phyloP scores from a whole-genome alignment of 495 filamentous ascomycete genomes.

The Penicillium turbatum region DNA sequence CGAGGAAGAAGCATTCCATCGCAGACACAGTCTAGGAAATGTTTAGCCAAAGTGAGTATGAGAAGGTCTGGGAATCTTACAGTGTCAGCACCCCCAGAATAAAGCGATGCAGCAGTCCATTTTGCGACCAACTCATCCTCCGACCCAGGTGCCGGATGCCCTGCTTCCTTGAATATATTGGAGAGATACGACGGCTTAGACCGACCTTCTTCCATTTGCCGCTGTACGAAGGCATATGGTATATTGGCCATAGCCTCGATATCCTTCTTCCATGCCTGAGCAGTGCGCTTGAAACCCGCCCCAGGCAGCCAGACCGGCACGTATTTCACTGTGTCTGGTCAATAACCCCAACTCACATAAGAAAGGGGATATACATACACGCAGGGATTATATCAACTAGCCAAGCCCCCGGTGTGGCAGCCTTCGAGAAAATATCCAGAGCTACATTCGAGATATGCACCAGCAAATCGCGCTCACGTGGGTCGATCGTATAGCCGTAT shows the following conservation, averaged over 20 bases:
- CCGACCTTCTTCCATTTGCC: constrained; percentile 34
- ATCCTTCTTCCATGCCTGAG: constrained; percentile 29
- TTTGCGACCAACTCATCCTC: constrained; percentile 35
- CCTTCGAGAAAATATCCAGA: constrained; percentile 36
- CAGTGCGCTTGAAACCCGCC: constrained; percentile 43
- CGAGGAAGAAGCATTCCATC: constrained; percentile 31
- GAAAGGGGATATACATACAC: constrained; percentile 6
- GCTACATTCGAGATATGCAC: constrained; percentile 36
- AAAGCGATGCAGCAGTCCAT: constrained; percentile 46
- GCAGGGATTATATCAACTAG: constrained; percentile 41
- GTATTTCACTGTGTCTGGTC: constrained; percentile 26
- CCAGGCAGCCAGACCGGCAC: constrained; percentile 49
- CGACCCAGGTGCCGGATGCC: background rate
- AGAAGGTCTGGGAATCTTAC: constrained; percentile 7
- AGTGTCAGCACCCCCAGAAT: constrained; percentile 56
- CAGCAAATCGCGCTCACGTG: constrained; percentile 37
- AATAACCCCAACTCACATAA: background rate
- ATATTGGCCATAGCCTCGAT: constrained; percentile 25
- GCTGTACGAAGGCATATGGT: constrained; percentile 42
- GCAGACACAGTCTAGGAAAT: constrained; percentile 14
- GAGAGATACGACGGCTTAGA: constrained; percentile 39
- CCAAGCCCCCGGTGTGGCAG: constrained; percentile 36
- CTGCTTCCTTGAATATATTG: constrained; percentile 25
- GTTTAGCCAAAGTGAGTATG: background rate
- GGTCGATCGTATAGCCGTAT: constrained; percentile 48